Conservation (phyloP, 2,329 filamentous ascomycete genomes). For the Colletotrichum limetticola region DNA sequence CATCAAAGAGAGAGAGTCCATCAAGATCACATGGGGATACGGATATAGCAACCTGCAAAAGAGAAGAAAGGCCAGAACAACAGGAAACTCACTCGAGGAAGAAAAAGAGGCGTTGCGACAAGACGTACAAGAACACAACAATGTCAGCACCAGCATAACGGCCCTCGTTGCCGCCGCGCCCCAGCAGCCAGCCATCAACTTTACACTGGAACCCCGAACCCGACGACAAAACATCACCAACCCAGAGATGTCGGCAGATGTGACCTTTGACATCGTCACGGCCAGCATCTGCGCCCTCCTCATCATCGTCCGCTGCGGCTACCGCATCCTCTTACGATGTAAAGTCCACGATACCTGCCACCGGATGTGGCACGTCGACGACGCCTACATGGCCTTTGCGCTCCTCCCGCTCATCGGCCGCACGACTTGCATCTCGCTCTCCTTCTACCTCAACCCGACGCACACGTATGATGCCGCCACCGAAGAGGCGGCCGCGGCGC, state of each 20-base stretch:
- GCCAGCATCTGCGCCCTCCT: slow-evolving; percentile 42
- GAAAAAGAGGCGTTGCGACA: not conserved
- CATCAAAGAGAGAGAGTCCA: not conserved
- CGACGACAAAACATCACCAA: not conserved
- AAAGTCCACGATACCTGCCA: slow-evolving; percentile 42
- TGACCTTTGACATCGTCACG: slow-evolving; percentile 41
- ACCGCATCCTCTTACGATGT: slow-evolving; percentile 42
- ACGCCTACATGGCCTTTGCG: slow-evolving; percentile 46
- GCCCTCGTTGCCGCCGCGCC: slow-evolving; percentile 17
- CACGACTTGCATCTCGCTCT: slow-evolving; percentile 39
- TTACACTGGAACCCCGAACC: not conserved
- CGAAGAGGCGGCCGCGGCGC: slow-evolving; percentile 36
- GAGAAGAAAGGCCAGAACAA: not conserved
- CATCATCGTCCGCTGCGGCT: slow-evolving; percentile 42
- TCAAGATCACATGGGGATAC: not conserved
- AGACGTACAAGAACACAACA: not conserved
- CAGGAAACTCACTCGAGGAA: not conserved
- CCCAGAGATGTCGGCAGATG: slow-evolving; percentile 40
- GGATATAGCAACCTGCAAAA: too few species aligned
- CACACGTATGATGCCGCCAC: slow-evolving; percentile 36
- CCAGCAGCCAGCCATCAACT: slow-evolving; percentile 4
- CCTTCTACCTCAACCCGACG: slow-evolving; percentile 41
- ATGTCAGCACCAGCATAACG: slow-evolving; percentile 24
- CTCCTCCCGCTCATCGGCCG: slow-evolving; percentile 43
- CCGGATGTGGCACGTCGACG: slow-evolving; percentile 44